These are phyloP conservation scores for Penicillium brasilianum DNA, from an alignment of 2,329 filamentous ascomycete genomes.

Conservation along the genomic window DNA sequence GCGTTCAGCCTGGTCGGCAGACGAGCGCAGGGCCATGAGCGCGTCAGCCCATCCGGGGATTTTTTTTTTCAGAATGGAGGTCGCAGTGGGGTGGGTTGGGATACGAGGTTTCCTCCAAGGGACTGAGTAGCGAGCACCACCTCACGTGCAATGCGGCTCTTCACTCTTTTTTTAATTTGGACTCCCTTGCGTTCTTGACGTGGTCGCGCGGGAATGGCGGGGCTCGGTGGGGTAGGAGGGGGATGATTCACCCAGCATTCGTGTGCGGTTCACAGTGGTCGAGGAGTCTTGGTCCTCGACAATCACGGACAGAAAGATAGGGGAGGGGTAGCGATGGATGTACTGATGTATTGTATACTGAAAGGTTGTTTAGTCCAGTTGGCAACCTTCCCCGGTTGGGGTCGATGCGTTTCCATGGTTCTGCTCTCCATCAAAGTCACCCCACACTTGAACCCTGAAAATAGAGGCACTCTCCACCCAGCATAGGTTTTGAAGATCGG, in stretches of 20 bases:
- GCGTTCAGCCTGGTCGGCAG: constrained; percentile 58
- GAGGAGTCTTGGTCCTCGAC: neutral
- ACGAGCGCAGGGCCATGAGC: constrained; percentile 47
- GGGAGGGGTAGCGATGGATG: neutral
- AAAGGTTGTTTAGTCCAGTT: neutral
- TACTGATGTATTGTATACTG: neutral
- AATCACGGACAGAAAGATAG: neutral
- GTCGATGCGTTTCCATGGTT: neutral
- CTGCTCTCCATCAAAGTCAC: neutral
- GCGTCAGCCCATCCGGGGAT: constrained; percentile 28
- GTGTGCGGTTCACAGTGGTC: constrained; percentile 1
- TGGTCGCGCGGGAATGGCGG: constrained; percentile 35
- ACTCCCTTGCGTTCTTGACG: constrained; percentile 28
- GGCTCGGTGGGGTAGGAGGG: constrained; percentile 25
- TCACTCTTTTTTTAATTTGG: neutral
- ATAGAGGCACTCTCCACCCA: too few relatives aligned
- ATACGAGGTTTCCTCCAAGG: constrained; percentile 11
- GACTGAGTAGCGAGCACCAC: constrained; percentile 5
- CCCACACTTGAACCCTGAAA: neutral
- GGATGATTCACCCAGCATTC: constrained; percentile 1
- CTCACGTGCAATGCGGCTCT: constrained; percentile 33
- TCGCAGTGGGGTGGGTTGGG: neutral
- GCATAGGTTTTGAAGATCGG: neutral
- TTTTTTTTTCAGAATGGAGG: constrained; percentile 3
- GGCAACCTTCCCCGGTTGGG: neutral